Base-by-base conservation (phyloP, 169 alveolate genomes). In the Cryptosporidium sp. region DNA sequence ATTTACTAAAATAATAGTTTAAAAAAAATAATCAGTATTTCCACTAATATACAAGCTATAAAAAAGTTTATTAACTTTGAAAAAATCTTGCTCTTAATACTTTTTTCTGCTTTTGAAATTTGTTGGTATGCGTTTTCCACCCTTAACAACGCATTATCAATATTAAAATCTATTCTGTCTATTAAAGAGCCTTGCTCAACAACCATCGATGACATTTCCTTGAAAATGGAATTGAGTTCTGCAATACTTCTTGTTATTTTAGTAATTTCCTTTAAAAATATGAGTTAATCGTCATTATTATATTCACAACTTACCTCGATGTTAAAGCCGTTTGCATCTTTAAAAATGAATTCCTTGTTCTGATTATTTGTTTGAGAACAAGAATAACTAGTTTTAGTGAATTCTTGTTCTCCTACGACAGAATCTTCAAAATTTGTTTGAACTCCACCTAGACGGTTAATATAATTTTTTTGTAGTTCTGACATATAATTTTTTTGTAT, bases 111-210 rank as follows among this genome's bases (percentile, higher is more conserved):
- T 23, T 26, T 80, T 21, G 62, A 42, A n/a, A 80, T 65, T 44
- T 65, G 73, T 62, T 16, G 52, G 33, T 80, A 65, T 21, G 89
- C 89, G 62, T 80, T 60, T 44, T 80, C 60, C 31, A 65, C 60
- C 26, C 56, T 42, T 14, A 21, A 31, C 7, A 62, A 37, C 26
- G 80, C 21, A 35, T 75, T 53, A 3, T 92, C 95, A 45, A 94
- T 89, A 91, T 93, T 94, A 65, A 91, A 93, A 80, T 94, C 96
- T 62, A 94, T 94, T 86, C 94, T 93, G 70, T 94, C 96, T 44
- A 94, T 53, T 68, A 94, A 60, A 37, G 96, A 87, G 3, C 96
- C 96, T 68, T 94, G 96, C 53, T 94, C 96, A 70, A 92, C 91
- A 29, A 94, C 92, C 85, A 94, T 69, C 2, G 84, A 91, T n/a